Conservation (phyloP, 768 basidiomycete genomes). For the Lepiota brunneoincarnata region DNA sequence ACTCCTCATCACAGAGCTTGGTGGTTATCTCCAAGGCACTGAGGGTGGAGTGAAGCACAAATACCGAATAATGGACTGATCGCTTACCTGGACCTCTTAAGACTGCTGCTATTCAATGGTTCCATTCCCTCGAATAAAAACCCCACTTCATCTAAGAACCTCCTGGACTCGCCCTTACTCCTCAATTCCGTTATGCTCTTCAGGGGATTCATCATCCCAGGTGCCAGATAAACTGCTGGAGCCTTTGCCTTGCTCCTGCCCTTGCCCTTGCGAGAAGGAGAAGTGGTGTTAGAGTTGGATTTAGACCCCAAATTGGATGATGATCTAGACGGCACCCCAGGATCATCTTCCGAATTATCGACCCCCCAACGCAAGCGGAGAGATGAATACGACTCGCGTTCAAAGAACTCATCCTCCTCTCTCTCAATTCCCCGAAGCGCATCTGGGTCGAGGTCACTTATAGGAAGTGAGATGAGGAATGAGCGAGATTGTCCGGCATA, state of each 20-base stretch:
- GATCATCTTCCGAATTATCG: constrained; percentile 75
- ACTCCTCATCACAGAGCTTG: constrained; percentile 72
- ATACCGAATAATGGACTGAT: not conserved
- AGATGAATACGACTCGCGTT: constrained; percentile 73
- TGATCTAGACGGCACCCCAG: constrained; percentile 26
- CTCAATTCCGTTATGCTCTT: constrained; percentile 81
- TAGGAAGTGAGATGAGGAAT: constrained; percentile 65
- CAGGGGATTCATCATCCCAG: constrained; percentile 67
- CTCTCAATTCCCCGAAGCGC: constrained; percentile 24
- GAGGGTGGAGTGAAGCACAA: not conserved
- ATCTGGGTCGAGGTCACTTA: constrained; percentile 22
- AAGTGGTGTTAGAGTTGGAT: constrained; percentile 4
- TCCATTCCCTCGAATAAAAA: constrained; percentile 84
- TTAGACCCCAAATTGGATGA: not conserved
- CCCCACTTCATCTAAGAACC: constrained; percentile 82
- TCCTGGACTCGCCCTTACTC: constrained; percentile 74
- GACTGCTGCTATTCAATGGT: constrained; percentile 42
- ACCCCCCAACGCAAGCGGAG: constrained; percentile 80
- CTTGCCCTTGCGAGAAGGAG: constrained; percentile 7
- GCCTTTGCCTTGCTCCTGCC: constrained; percentile 11
- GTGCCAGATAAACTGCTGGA: constrained; percentile 32
- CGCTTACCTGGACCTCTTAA: constrained; percentile 67
- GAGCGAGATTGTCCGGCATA: constrained; percentile 81
- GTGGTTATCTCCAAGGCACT: constrained; percentile 77
- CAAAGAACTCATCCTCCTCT: constrained; percentile 47